Conservation (phyloP, 352 stramenopile genomes). For the Phytopythium aichiense region DNA sequence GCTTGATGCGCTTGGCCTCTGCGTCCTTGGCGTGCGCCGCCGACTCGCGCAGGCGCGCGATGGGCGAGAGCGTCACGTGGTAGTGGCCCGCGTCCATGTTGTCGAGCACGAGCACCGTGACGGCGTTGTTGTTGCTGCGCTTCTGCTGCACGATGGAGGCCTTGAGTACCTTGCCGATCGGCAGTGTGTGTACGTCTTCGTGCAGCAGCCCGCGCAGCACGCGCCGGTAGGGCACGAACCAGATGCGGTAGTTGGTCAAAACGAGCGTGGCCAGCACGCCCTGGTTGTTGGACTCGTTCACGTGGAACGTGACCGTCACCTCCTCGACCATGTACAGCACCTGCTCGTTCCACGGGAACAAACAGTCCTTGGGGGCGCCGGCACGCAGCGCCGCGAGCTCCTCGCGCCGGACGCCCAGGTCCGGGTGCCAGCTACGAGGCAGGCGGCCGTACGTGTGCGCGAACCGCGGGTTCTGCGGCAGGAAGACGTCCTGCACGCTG, state of each 20-base stretch:
- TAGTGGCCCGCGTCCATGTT: constrained; percentile 87
- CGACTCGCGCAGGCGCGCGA: constrained; percentile 63
- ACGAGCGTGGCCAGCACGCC: constrained; percentile 76
- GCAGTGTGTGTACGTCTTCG: constrained; percentile 82
- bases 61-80: constrained; percentile 79
- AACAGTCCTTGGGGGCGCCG: constrained; percentile 58
- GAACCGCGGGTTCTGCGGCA: constrained; percentile 79
- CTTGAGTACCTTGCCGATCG: constrained; percentile 74
- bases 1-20: constrained; percentile 77
- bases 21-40: constrained; percentile 55
- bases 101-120: constrained; percentile 73
- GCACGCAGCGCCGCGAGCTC: constrained; percentile 66
- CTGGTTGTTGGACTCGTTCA: constrained; percentile 83
- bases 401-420: constrained; percentile 53
- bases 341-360: constrained; percentile 84
- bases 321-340: constrained; percentile 84
- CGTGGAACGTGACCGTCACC: constrained; percentile 84
- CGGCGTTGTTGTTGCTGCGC: constrained; percentile 72
- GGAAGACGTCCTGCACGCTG: constrained; percentile 71
- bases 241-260: constrained; percentile 81
- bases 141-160: constrained; percentile 77
- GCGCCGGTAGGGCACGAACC: constrained; percentile 79
- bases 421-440: constrained; percentile 77
- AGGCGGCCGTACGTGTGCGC: constrained; percentile 72
- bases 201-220: constrained; percentile 62